Conservation (phyloP, 805 yeast genomes). For the Wickerhamiella spandovensis region DNA sequence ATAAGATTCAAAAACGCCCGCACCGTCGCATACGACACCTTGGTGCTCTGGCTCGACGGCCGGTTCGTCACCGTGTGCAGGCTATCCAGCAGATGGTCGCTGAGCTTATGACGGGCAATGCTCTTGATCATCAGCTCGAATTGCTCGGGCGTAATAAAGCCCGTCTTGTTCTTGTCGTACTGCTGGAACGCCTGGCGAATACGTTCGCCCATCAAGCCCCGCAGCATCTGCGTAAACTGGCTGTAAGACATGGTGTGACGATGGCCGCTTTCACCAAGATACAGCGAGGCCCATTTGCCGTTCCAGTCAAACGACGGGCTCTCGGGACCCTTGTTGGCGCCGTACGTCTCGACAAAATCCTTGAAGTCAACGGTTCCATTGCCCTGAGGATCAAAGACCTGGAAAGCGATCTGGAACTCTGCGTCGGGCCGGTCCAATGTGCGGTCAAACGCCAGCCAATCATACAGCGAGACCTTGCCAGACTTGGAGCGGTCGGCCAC, state of each 20-base stretch:
- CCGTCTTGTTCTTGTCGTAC: conserved; percentile 26
- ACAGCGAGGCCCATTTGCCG: conserved; percentile 29
- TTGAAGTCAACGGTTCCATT: conserved; percentile 28
- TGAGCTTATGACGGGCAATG: conserved; percentile 31
- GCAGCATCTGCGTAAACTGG: conserved; percentile 33
- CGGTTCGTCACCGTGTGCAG: conserved; percentile 28
- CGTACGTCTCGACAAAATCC: conserved; percentile 28
- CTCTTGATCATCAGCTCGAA: conserved; percentile 27
- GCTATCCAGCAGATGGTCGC: conserved; percentile 26
- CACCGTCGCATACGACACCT: conserved; percentile 30
- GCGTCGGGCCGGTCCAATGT: conserved; percentile 41
- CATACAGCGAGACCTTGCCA: conserved; percentile 55
- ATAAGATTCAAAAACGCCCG: conserved; percentile 32
- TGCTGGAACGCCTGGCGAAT: conserved; percentile 32
- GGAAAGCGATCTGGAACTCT: conserved; percentile 37
- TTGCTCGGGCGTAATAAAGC: conserved; percentile 29
- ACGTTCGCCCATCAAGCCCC: conserved; percentile 34
- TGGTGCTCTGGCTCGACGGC: conserved; percentile 19
- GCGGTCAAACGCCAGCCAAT: conserved; percentile 62
- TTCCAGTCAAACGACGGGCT: conserved; percentile 33
- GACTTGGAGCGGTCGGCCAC: conserved; percentile 61
- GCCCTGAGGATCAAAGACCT: conserved; percentile 30
- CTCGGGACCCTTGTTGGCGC: conserved; percentile 23
- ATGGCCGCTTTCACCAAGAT: conserved; percentile 26
- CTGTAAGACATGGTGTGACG: conserved; percentile 29